phyloP scores from a whole-genome alignment of 2,329 filamentous ascomycete genomes.

The Apiospora kogelbergensis region DNA sequence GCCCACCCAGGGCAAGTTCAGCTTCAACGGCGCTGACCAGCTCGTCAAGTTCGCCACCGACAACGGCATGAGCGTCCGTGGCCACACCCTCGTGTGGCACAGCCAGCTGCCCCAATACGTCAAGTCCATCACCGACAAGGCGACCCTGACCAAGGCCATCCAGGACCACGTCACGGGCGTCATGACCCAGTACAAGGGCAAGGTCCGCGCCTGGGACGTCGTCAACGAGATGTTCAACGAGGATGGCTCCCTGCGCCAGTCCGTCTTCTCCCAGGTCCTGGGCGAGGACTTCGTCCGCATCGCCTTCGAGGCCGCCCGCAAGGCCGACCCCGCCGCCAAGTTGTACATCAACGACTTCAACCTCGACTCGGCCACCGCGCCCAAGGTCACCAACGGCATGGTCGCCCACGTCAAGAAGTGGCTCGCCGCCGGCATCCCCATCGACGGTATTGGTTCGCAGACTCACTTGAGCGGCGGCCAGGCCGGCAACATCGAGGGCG shows the following conservation, averaged over 20 bases:
- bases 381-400: slow-evolving; percentile 56
- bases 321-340: slow-evolving; percentile 65
- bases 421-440: slow-evolving; percentile 59
- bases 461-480: slow-evolving; percentile 45
- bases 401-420: slow-evolving; percentile 61
- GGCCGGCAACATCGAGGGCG: slow-evolving; percentile 38
- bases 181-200: slow-evolving; percentile 61
- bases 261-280: slow-evolving; percentile 66
- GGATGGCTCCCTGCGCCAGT: slow-evolving; percentile 57
- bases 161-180: slow-evolving; percentile 59
- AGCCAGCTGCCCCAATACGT: slow-evolving; percentile 62
- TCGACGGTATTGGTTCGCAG: slow-evolving; percentile 60
- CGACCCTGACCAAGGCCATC: slow-evolving; percentile 53
- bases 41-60: slow-evolving; percentile 57
- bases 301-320: slow-evolving; percentile 67
- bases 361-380: slow-evolving; percentile 58
- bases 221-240: slow-evolving; percentile 66
- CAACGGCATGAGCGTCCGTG: slow-evolving; percentile 61
- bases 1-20: slow-evolving; percentile 48
- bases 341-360: slow-evolving; percentile 79
- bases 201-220: slow-evolving; percentile 54
- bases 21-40: slow-evolving; percentile 54
- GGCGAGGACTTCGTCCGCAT: slow-evolving; percentile 70
- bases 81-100: slow-evolving; percentile 69
- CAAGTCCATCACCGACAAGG: slow-evolving; percentile 35